These are phyloP conservation scores for Tetraselmis striata DNA, from an alignment of 139 green algal genomes.

Conservation along the genomic window DNA sequence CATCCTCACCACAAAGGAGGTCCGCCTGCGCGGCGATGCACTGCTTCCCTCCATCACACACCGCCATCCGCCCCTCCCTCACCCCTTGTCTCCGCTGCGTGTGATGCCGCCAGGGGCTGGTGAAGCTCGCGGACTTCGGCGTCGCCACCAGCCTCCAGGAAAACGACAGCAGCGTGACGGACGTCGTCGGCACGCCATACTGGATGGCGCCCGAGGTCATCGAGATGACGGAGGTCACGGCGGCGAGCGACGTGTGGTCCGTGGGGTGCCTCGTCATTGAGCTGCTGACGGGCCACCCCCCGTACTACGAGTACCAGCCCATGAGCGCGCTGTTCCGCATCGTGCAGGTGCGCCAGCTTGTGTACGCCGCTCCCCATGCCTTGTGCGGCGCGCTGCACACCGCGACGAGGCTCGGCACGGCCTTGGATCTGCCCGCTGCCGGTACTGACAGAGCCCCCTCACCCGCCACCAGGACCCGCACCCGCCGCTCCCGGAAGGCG, in stretches of 20 bases:
- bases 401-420: too few relatives aligned
- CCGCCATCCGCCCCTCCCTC: background rate
- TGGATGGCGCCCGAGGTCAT: slow-evolving; percentile 97
- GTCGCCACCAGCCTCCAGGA: slow-evolving; percentile 79
- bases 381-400: too few relatives aligned
- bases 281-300: slow-evolving; percentile 86
- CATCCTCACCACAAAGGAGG: slow-evolving; percentile 87
- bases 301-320: slow-evolving; percentile 92
- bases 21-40: slow-evolving; percentile 6
- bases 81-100: too few relatives aligned
- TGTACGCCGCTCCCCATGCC: too few relatives aligned
- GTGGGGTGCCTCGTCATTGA: slow-evolving; percentile 93
- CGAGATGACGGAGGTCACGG: slow-evolving; percentile 83
- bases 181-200: slow-evolving; percentile 87
- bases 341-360: slow-evolving; percentile 61
- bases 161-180: slow-evolving; percentile 19
- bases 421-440: too few relatives aligned
- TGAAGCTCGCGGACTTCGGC: slow-evolving; percentile 97
- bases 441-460: too few relatives aligned
- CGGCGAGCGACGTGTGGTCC: slow-evolving; percentile 89
- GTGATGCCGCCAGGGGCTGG: slow-evolving; percentile 75
- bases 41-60: background rate
- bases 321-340: slow-evolving; percentile 93
- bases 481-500: slow-evolving; percentile 72
- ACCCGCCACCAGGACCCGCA: slow-evolving; percentile 51